Evolutionary conservation across 2,329 filamentous ascomycete genomes (phyloP).

Genomic region (Coniochaeta hoffmannii): DNA sequence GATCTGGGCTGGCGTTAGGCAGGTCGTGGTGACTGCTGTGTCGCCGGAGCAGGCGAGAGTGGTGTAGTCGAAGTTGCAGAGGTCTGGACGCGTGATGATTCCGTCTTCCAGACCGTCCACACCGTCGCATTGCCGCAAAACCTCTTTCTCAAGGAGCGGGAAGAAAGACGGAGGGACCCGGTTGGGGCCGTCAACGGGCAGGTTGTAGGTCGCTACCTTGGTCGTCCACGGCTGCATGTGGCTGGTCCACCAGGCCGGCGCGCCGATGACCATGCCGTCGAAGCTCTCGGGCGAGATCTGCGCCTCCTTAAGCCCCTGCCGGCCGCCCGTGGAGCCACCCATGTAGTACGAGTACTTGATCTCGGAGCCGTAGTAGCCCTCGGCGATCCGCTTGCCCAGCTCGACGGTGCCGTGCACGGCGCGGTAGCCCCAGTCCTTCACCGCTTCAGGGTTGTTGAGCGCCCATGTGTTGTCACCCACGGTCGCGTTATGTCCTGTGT

Average conservation of each 20-base stretch:
- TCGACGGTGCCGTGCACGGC: conserved; percentile 40
- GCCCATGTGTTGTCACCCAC: conserved; percentile 28
- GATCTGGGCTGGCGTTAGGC: conserved; percentile 10
- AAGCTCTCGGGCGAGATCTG: conserved; percentile 47
- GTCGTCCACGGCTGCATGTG: conserved; percentile 35
- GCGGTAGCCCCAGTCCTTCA: conserved; percentile 29
- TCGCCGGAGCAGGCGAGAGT: conserved; percentile 22
- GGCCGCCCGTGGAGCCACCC: conserved; percentile 50
- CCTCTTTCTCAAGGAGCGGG: conserved; percentile 31
- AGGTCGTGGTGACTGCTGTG: conserved; percentile 23
- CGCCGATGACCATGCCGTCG: conserved; percentile 45
- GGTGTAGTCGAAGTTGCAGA: conserved; percentile 35
- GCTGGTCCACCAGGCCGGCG: conserved; percentile 40
- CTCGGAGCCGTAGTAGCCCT: conserved; percentile 37
- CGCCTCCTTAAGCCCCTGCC: conserved; percentile 46
- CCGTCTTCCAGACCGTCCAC: conserved; percentile 41
- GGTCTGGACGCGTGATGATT: conserved; percentile 38
- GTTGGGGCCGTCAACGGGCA: conserved; percentile 32
- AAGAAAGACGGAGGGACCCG: conserved; percentile 36
- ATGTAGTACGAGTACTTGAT: conserved; percentile 42
- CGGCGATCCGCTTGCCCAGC: conserved; percentile 36
- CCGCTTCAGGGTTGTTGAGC: conserved; percentile 24
- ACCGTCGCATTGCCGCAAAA: conserved; percentile 41
- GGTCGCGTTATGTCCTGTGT: conserved; percentile 33
- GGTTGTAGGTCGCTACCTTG: conserved; percentile 37